A percentile compares a stretch with the other conserved stretches of the same genome.
Evolutionary conservation across 495 filamentous ascomycete genomes (phyloP).

Genomic region (Tetracladium setigerum): DNA sequence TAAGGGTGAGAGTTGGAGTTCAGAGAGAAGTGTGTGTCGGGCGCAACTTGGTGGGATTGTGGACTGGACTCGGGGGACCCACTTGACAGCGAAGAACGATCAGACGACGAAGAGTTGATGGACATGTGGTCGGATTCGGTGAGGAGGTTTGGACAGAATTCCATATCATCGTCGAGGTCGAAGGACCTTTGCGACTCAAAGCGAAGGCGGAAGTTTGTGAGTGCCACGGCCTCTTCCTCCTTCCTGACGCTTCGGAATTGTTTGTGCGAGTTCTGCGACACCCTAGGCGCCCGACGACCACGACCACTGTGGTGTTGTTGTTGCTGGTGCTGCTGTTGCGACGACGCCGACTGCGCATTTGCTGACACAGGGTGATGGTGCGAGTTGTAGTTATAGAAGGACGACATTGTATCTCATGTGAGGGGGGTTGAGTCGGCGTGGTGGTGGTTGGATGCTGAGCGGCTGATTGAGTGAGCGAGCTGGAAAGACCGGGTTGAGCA

Average conservation of each 20-base stretch:
- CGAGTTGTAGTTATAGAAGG: constrained; percentile 64
- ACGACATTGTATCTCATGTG: constrained; percentile 52
- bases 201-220: constrained; percentile 68
- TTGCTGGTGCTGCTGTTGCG: constrained; percentile 54
- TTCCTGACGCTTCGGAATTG: constrained; percentile 78
- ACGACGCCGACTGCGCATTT: constrained; percentile 36
- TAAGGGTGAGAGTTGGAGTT: constrained; percentile 69
- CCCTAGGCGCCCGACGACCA: constrained; percentile 78
- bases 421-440: constrained; percentile 3
- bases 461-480: background rate
- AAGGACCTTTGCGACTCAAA: constrained; percentile 93
- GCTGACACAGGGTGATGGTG: constrained; percentile 51
- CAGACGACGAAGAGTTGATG: constrained; percentile 78
- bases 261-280: constrained; percentile 76
- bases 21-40: constrained; percentile 59
- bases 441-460: background rate
- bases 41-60: constrained; percentile 62
- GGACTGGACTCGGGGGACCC: constrained; percentile 92
- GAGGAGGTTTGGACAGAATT: constrained; percentile 90
- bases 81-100: constrained; percentile 89
- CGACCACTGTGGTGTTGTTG: constrained; percentile 76
- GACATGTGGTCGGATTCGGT: constrained; percentile 71
- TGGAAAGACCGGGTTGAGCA: background rate
- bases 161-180: constrained; percentile 92
- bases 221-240: constrained; percentile 72